phyloP scores from a whole-genome alignment of 305 asterid species.

The Fraxinus latifolia region DNA sequence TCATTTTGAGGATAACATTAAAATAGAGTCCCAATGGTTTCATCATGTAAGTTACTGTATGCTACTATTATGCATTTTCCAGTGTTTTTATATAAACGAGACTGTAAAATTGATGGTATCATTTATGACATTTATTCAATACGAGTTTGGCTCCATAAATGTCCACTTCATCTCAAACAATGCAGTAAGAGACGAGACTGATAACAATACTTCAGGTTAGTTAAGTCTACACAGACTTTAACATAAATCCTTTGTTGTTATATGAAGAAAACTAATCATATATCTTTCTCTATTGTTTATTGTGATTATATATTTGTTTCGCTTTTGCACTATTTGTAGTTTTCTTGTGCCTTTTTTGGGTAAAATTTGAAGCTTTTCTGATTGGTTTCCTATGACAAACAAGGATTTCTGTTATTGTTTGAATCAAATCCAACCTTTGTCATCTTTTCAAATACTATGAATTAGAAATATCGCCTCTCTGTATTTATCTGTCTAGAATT shows the following conservation, averaged over 20 bases:
- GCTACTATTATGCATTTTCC: constrained; percentile 15
- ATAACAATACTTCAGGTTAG: constrained; percentile 48
- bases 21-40: constrained; percentile 64
- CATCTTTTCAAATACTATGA: background rate
- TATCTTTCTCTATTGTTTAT: background rate
- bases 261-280: background rate
- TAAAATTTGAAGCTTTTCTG: background rate
- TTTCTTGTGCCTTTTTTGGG: background rate
- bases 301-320: background rate
- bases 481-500: background rate
- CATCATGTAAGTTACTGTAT: constrained; percentile 47
- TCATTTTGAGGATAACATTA: constrained; percentile 46
- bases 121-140: constrained; percentile 37
- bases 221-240: constrained; percentile 20
- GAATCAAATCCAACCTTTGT: background rate
- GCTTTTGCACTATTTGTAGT: background rate
- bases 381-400: background rate
- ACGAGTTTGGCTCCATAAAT: constrained; percentile 41
- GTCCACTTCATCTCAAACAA: constrained; percentile 48
- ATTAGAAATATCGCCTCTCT: background rate
- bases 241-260: constrained; percentile 17
- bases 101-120: constrained; percentile 23
- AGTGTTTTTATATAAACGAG: constrained; percentile 1
- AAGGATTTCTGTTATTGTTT: background rate
- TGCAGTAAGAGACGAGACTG: constrained; percentile 27